Evolutionary conservation across 768 basidiomycete genomes (phyloP).

Genomic region (Termitomyces sp.): DNA sequence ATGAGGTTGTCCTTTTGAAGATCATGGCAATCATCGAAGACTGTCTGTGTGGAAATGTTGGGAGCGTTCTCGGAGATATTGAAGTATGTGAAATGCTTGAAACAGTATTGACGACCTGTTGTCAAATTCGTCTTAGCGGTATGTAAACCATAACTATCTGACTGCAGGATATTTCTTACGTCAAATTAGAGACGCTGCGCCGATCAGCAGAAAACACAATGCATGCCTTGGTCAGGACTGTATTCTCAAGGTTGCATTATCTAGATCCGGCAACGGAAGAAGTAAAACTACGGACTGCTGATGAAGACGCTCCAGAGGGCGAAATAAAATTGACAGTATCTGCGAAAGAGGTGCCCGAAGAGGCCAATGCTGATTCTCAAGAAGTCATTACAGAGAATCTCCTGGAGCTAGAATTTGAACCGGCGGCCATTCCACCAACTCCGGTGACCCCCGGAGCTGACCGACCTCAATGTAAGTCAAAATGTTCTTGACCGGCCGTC

Average conservation of each 20-base stretch:
- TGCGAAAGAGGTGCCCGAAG: constrained; percentile 20
- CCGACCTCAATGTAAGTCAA: constrained; percentile 42
- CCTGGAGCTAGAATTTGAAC: constrained; percentile 15
- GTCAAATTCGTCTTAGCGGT: constrained; percentile 97
- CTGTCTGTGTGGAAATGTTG: constrained; percentile 70
- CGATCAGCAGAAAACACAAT: constrained; percentile 88
- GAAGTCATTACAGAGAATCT: constrained; percentile 11
- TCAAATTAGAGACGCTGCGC: constrained; percentile 70
- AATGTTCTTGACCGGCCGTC: constrained; percentile 1
- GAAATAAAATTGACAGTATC: constrained; percentile 17
- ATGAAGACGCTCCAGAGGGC: constrained; percentile 42
- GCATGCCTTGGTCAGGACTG: constrained; percentile 80
- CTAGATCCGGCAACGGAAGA: constrained; percentile 71
- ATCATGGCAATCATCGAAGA: constrained; percentile 89
- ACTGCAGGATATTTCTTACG: constrained; percentile 11
- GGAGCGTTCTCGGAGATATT: constrained; percentile 79
- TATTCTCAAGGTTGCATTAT: constrained; percentile 70
- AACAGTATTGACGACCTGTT: constrained; percentile 94
- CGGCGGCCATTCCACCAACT: constrained; percentile 14
- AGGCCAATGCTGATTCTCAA: constrained; percentile 22
- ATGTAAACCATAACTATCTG: constrained; percentile 28
- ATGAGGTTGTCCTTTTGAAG: constrained; percentile 91
- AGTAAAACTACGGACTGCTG: constrained; percentile 51
- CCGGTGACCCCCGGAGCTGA: constrained; percentile 26
- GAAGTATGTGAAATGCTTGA: constrained; percentile 99